Base-by-base conservation (phyloP, 352 stramenopile species). In the Pythium apleroticum region DNA sequence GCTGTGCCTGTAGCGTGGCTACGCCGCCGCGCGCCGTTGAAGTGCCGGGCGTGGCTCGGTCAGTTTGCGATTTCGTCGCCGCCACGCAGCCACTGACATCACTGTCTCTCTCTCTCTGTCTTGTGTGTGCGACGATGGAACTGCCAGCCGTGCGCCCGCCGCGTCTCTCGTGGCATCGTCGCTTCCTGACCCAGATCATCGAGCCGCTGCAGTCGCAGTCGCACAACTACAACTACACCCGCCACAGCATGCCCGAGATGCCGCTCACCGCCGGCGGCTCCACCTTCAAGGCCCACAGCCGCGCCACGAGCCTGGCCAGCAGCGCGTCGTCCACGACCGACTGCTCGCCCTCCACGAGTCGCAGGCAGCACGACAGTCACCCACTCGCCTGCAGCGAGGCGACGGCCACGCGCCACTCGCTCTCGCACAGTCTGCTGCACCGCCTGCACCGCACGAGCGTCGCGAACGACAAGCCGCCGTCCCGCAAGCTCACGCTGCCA, bases 401-500 rank as follows among this genome's bases (percentile, higher is more conserved):
- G 22, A 25, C 46, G 2, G 12, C 48, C 20, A 52, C 48, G 9
- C 56, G 56, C 25, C 14, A 35, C 30, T 71, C 64, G 35, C n/a
- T 69, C 46, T 57, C 57, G 17, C 60, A 66, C 48, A 68, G 37
- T 43, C 56, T 65, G 17, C 43, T 63, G 20, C 56, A 73, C 39
- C 56, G 30, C 41, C 45, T 62, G 28, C 56, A 76, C 57, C 68
- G 33, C 52, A 15, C 28, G 46, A 20, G 28, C 53, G 25, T 15
- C 19, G 20, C 43, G 6, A 27, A 14, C 30, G 48, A 49, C 58
- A 71, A 68, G 56, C 43, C 55, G 14, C 30, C 43, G n/a, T 64
- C 67, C 6, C 69, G 55, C 17, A 67, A 65, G 12, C 49, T 78
- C n/a, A 56, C 71, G n/a, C 72, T 93, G 46, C 84, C 81, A 4